Percentiles rank a stretch among this genome's conserved stretches.
Conservation (phyloP, 257 asterid species). For the Haberlea rhodopensis region DNA sequence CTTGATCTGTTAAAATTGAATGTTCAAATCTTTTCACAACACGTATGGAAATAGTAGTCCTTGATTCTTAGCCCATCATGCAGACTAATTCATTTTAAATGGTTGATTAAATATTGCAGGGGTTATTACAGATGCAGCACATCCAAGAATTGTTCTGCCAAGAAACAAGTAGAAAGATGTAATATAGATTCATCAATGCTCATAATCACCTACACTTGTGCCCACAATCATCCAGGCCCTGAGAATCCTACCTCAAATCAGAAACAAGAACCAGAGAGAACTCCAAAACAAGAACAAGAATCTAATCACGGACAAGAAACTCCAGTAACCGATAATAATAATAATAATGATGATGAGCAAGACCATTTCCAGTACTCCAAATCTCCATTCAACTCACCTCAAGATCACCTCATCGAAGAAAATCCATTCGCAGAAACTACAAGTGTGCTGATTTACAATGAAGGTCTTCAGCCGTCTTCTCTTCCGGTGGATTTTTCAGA, state of each 20-base stretch:
- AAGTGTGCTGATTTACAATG: constrained; percentile 18
- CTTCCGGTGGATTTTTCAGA: constrained; percentile 22
- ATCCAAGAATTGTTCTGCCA: constrained; percentile 76
- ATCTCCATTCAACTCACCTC: constrained; percentile 40
- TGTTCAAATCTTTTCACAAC: too few relatives aligned
- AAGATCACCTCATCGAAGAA: constrained; percentile 29
- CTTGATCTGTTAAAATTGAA: too few relatives aligned
- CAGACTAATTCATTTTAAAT: background rate
- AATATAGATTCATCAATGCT: constrained; percentile 64
- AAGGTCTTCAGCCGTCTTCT: constrained; percentile 28
- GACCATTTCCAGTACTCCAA: constrained; percentile 35
- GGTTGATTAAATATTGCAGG: constrained; percentile 35
- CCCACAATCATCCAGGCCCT: constrained; percentile 67
- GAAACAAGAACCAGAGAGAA: constrained; percentile 5
- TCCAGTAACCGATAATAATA: constrained; percentile 7
- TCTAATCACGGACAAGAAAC: constrained; percentile 22
- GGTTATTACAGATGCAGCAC: constrained; percentile 85
- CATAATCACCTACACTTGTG: constrained; percentile 64
- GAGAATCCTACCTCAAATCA: constrained; percentile 21
- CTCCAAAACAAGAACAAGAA: constrained; percentile 42
- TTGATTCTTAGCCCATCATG: background rate
- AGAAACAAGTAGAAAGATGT: constrained; percentile 76
- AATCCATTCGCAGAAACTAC: constrained; percentile 31
- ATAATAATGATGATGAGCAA: too few relatives aligned
- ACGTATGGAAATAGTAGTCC: too few relatives aligned